Evolutionary conservation across 2,329 filamentous ascomycete genomes (phyloP).

Genomic region (Onygenales sp.): DNA sequence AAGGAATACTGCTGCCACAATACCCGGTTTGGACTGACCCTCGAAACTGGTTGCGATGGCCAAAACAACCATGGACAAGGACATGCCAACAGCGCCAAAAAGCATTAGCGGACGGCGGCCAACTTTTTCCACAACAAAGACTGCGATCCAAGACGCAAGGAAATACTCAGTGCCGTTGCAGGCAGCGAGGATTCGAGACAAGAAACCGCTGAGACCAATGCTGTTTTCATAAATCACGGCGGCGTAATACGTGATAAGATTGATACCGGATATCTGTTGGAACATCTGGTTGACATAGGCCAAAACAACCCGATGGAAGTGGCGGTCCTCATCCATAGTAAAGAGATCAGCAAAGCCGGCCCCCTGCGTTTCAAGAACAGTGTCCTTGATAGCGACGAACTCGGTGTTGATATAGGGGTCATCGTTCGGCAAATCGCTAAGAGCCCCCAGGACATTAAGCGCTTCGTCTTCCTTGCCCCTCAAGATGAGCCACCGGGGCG

Average conservation of each 20-base stretch:
- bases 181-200: slow-evolving; percentile 43
- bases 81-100: slow-evolving; percentile 56
- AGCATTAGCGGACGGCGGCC: slow-evolving; percentile 61
- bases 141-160: slow-evolving; percentile 39
- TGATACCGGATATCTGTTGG: slow-evolving; percentile 39
- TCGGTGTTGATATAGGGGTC: slow-evolving; percentile 37
- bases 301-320: slow-evolving; percentile 46
- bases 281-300: slow-evolving; percentile 51
- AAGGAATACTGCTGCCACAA: slow-evolving; percentile 43
- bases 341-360: slow-evolving; percentile 49
- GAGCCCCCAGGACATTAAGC: slow-evolving; percentile 35
- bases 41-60: slow-evolving; percentile 30
- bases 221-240: slow-evolving; percentile 34
- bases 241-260: slow-evolving; percentile 38
- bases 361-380: slow-evolving; percentile 43
- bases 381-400: slow-evolving; percentile 44
- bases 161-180: slow-evolving; percentile 47
- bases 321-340: slow-evolving; percentile 47
- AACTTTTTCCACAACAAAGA: slow-evolving; percentile 42
- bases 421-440: slow-evolving; percentile 39
- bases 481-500: slow-evolving; percentile 49
- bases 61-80: slow-evolving; percentile 55
- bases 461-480: slow-evolving; percentile 47
- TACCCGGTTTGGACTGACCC: slow-evolving; percentile 27
- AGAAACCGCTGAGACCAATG: slow-evolving; percentile 29